A percentile compares a stretch with the other conserved stretches of the same genome.
Conservation (phyloP, 108 stramenopile genomes). For the Skeletonema menzelii region DNA sequence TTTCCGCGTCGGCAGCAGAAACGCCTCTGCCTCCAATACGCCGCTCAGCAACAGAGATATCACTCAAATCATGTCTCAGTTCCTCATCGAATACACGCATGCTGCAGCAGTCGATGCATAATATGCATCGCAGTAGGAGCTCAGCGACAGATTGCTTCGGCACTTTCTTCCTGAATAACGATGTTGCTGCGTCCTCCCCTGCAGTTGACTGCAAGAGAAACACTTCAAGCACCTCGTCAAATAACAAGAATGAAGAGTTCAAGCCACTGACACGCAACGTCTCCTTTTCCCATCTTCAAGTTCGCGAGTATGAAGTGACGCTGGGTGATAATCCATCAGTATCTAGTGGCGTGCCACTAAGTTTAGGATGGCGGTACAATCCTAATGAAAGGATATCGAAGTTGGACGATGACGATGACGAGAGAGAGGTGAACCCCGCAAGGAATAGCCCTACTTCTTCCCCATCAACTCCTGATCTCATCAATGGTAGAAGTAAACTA, state of each 20-base stretch:
- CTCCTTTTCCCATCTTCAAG: constrained; percentile 47
- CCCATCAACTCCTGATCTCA: not conserved
- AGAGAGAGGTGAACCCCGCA: not conserved
- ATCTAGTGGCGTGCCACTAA: constrained; percentile 58
- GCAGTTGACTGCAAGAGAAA: not conserved
- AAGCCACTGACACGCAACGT: constrained; percentile 41
- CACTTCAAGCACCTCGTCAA: not conserved
- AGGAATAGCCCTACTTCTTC: no score
- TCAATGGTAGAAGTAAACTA: not conserved
- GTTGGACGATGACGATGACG: not conserved
- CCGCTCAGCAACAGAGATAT: not conserved
- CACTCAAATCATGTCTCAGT: constrained; percentile 1
- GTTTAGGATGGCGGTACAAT: constrained; percentile 62
- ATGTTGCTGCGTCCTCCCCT: not conserved
- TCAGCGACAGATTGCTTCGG: not conserved
- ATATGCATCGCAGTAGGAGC: not conserved
- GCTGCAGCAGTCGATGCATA: not conserved
- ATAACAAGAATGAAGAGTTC: constrained; percentile 9
- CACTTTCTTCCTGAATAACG: not conserved
- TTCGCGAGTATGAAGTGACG: constrained; percentile 58
- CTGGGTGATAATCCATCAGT: constrained; percentile 70
- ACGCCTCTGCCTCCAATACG: not conserved
- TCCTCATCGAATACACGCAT: not conserved
- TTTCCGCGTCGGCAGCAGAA: not conserved
- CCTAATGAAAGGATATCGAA: constrained; percentile 23